Base-by-base conservation (phyloP, 1,284 basidiomycete genomes). In the Austroboletus novae-zelandiae region DNA sequence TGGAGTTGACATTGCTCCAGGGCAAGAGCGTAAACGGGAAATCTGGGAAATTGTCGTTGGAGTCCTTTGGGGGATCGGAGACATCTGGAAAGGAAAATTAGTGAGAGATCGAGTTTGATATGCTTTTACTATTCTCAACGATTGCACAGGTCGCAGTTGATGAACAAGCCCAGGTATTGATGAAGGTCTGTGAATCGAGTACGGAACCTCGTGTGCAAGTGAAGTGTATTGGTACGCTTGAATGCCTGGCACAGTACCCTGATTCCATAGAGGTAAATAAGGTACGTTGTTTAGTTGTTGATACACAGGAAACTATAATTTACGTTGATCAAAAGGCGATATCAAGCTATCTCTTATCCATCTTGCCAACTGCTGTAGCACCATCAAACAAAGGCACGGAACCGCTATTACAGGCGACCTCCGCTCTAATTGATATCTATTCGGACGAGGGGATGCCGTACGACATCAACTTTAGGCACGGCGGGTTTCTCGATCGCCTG, bases 351-450 rank as follows among this genome's bases (percentile, higher is more conserved):
- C 66, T 93, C 29, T 65, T 94, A 27, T 81, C 81, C 10, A 58
- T 84, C 53, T 65, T 84, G 29, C 76, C 78, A 40, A 68, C 70
- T 25, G 43, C 48, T 17, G 63, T 68, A 23, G 61, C 65, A 27
- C 59, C 72, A 14, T 71, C 77, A 34, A 60, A 71, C 34, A 70
- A 72, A 39, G 78, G 76, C 41, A 77, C 84, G 3, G 94, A 98
- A 63, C 77, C 86, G 0, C 75, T 90, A 50, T 76, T 98, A 17
- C 92, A 96, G 60, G 82, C 84, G 1, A 73, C 86, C 30, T 94
- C 96, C 34, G 91, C 89, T 25, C 69, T 98, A 43, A 92, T 98
- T 57, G 96, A 98, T 68, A 89, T 96, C 45, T 99, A 91, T 69
- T 92, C 94, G 2, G 96, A 99, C 71, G 97, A 99, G 69, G 79